Evolutionary conservation across 2,329 filamentous ascomycete genomes (phyloP).

Genomic region (Paraconiothyrium sp.): DNA sequence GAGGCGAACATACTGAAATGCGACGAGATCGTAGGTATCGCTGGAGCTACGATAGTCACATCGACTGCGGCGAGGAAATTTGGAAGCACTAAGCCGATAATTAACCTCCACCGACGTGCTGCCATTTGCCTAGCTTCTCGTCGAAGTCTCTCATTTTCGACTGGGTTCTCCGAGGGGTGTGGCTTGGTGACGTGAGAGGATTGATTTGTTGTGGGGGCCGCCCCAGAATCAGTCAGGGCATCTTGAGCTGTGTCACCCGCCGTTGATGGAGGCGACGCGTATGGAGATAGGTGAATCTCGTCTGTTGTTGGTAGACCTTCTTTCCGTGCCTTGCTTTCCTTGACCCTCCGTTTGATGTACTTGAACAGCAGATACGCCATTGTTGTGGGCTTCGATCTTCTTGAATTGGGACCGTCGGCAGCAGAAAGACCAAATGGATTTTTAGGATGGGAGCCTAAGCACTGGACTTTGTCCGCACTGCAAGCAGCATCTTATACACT

Average conservation of each 20-base stretch:
- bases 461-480: not conserved
- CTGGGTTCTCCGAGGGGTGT: conserved; percentile 21
- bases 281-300: conserved; percentile 35
- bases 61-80: conserved; percentile 71
- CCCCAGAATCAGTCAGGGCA: not conserved
- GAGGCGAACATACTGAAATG: conserved; percentile 65
- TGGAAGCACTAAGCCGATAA: conserved; percentile 67
- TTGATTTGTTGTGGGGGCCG: not conserved
- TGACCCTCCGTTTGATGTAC: conserved; percentile 34
- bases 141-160: conserved; percentile 18
- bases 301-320: conserved; percentile 31
- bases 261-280: conserved; percentile 19
- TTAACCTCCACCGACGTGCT: conserved; percentile 67
- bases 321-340: conserved; percentile 33
- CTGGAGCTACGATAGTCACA: conserved; percentile 70
- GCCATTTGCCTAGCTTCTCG: conserved; percentile 21
- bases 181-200: not conserved
- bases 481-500: conserved; percentile 18
- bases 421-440: not conserved
- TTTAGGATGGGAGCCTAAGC: not conserved
- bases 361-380: conserved; percentile 43
- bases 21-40: conserved; percentile 69
- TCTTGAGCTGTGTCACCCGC: not conserved
- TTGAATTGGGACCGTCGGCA: not conserved
- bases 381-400: not conserved